Evolutionary conservation across 1,284 basidiomycete species (phyloP).

Genomic region (Apiotrichum sp.): DNA sequence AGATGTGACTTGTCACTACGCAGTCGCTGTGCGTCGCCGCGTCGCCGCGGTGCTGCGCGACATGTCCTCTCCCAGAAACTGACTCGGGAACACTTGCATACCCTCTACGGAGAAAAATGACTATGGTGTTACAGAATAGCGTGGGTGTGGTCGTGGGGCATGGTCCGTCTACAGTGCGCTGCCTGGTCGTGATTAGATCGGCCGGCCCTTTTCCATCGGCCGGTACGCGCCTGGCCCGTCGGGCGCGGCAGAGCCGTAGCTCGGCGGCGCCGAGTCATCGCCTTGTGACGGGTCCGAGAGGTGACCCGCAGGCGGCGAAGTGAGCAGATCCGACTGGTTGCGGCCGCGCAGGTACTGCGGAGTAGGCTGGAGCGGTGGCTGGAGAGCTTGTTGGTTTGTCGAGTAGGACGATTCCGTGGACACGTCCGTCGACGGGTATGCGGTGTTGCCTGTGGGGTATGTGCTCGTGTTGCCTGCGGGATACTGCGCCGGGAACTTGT

Average conservation of each 20-base stretch:
- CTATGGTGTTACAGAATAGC: too few relatives aligned
- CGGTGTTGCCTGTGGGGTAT: too few relatives aligned
- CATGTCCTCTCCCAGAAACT: too few relatives aligned
- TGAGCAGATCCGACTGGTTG: slow-evolving; percentile 1
- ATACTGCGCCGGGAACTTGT: slow-evolving; percentile 20
- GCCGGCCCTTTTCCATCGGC: slow-evolving; percentile 1
- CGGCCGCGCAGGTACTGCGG: slow-evolving; percentile 11
- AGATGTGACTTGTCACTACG: too few relatives aligned
- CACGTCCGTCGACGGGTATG: background rate
- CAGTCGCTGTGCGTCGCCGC: too few relatives aligned
- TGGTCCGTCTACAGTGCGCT: too few relatives aligned
- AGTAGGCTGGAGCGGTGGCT: slow-evolving; percentile 7
- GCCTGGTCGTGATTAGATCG: background rate
- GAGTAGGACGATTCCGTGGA: background rate
- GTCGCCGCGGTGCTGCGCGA: too few relatives aligned
- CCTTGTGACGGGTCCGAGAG: too few relatives aligned
- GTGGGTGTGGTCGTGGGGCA: too few relatives aligned
- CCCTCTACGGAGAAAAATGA: too few relatives aligned
- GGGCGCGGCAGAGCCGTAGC: slow-evolving; percentile 7
- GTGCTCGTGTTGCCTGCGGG: slow-evolving; percentile 2
- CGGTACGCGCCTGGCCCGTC: background rate
- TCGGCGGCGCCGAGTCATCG: slow-evolving; percentile 1
- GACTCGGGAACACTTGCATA: too few relatives aligned
- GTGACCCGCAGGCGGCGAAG: background rate
- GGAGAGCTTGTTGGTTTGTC: background rate